These are phyloP conservation scores for Trypanosomatidae sp. DNA, from an alignment of 208 protist genomes.

Conservation along the genomic window DNA sequence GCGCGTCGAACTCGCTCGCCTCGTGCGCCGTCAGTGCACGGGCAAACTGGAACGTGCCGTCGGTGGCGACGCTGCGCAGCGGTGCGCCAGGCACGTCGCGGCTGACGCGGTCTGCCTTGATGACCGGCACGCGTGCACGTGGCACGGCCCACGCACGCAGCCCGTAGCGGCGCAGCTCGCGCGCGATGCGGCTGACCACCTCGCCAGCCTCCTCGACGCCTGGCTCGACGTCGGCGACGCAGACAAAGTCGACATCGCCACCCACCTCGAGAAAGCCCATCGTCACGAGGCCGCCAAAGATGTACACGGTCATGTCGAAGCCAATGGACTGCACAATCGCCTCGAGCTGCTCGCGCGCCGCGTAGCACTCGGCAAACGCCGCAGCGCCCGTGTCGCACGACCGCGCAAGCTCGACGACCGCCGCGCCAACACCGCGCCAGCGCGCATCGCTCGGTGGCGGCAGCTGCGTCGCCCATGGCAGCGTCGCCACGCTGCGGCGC, in stretches of 20 bases:
- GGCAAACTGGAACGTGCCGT: slow-evolving; percentile 78
- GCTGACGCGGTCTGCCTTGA: slow-evolving; percentile 72
- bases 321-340: slow-evolving; percentile 58
- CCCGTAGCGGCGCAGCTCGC: slow-evolving; percentile 63
- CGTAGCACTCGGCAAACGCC: slow-evolving; percentile 74
- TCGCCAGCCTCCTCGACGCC: slow-evolving; percentile 58
- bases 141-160: slow-evolving; percentile 46
- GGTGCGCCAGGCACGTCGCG: slow-evolving; percentile 61
- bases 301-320: slow-evolving; percentile 77
- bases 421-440: slow-evolving; percentile 44
- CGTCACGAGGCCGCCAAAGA: slow-evolving; percentile 78
- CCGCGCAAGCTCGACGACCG: slow-evolving; percentile 34
- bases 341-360: slow-evolving; percentile 68
- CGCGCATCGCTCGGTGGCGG: slow-evolving; percentile 11
- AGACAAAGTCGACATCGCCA: slow-evolving; percentile 84
- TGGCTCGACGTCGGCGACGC: slow-evolving; percentile 75
- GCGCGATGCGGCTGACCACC: slow-evolving; percentile 44
- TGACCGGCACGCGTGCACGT: slow-evolving; percentile 71
- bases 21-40: slow-evolving; percentile 31
- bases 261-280: slow-evolving; percentile 68
- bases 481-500: slow-evolving; percentile 3
- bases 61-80: slow-evolving; percentile 46
- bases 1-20: slow-evolving; percentile 22
- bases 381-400: slow-evolving; percentile 60
- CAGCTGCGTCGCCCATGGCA: slow-evolving; percentile 48